A percentile compares a stretch with the other conserved stretches of the same genome.
These are phyloP conservation scores for Solanum chilense DNA, from an alignment of 257 asterid genomes.

Conservation along the genomic window DNA sequence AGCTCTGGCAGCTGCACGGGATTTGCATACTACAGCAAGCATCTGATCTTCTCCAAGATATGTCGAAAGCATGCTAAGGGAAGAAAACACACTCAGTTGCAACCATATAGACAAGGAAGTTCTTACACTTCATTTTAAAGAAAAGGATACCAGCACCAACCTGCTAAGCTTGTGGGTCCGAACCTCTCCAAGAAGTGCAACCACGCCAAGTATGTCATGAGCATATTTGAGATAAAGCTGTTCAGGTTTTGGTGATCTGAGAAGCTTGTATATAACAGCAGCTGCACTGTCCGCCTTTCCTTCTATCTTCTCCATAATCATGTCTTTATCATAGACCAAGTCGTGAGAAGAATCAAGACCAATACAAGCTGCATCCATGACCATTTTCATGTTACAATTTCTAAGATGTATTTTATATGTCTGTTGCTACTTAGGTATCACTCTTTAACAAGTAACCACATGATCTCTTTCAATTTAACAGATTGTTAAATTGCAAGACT, in stretches of 20 bases:
- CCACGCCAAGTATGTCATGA: conserved; percentile 37
- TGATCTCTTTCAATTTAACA: not conserved
- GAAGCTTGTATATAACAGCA: conserved; percentile 29
- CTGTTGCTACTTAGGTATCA: not conserved
- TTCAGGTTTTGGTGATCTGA: not conserved
- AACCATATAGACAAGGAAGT: not conserved
- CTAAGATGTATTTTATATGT: not conserved
- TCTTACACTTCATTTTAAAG: not conserved
- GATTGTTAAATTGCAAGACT: not conserved
- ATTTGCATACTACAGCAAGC: conserved; percentile 58
- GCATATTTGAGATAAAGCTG: not conserved
- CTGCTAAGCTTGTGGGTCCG: conserved; percentile 45
- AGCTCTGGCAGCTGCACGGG: conserved; percentile 17
- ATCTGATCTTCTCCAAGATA: conserved; percentile 58
- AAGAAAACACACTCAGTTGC: not conserved
- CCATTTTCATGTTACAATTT: not conserved
- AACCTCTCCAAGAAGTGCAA: conserved; percentile 53
- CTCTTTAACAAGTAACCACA: not conserved
- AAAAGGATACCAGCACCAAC: conserved; percentile 8
- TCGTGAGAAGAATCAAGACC: conserved; percentile 5
- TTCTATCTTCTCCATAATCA: conserved; percentile 14
- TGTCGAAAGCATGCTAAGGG: conserved; percentile 36
- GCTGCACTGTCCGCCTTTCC: conserved; percentile 32
- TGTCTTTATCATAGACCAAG: not conserved
- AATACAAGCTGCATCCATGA: conserved; percentile 15